These are phyloP conservation scores for Pseudocercospora macadamiae DNA, from an alignment of 2,329 filamentous ascomycete species.

Conservation along the genomic window DNA sequence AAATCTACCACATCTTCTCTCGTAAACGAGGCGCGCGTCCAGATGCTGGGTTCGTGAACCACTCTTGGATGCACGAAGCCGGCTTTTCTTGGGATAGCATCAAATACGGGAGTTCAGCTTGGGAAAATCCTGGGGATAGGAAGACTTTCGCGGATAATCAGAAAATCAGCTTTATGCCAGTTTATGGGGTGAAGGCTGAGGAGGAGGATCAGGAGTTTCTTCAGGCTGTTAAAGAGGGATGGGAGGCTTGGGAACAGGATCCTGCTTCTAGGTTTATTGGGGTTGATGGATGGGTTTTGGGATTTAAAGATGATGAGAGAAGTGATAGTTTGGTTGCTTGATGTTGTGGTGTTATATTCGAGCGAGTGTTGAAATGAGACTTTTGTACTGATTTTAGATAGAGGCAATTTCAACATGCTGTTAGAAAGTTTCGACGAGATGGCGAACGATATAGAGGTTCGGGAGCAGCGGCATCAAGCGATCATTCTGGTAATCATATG, in stretches of 20 bases:
- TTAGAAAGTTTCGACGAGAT: too few species aligned
- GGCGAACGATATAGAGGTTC: too few species aligned
- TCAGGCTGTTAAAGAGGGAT: not conserved
- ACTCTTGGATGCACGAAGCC: conserved; percentile 29
- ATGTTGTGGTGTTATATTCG: too few species aligned
- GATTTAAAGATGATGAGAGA: not conserved
- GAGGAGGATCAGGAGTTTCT: conserved; percentile 7
- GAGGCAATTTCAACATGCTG: too few species aligned
- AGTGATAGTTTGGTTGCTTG: not conserved
- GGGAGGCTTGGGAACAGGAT: conserved; percentile 6
- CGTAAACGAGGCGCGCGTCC: conserved; percentile 21
- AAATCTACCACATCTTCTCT: conserved; percentile 11
- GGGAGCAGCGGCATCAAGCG: too few species aligned
- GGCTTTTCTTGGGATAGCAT: conserved; percentile 24
- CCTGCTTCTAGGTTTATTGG: conserved; percentile 6
- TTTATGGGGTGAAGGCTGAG: not conserved
- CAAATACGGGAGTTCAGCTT: conserved; percentile 4
- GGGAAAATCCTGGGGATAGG: not conserved
- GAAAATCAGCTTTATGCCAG: not conserved
- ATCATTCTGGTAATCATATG: too few species aligned
- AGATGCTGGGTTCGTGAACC: conserved; percentile 21
- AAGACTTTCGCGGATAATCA: not conserved
- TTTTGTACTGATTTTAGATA: too few species aligned
- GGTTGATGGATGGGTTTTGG: conserved; percentile 15
- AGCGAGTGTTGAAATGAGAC: too few species aligned